Evolutionary conservation across 2,329 filamentous ascomycete species (phyloP).

Genomic region (Nemania sp.): DNA sequence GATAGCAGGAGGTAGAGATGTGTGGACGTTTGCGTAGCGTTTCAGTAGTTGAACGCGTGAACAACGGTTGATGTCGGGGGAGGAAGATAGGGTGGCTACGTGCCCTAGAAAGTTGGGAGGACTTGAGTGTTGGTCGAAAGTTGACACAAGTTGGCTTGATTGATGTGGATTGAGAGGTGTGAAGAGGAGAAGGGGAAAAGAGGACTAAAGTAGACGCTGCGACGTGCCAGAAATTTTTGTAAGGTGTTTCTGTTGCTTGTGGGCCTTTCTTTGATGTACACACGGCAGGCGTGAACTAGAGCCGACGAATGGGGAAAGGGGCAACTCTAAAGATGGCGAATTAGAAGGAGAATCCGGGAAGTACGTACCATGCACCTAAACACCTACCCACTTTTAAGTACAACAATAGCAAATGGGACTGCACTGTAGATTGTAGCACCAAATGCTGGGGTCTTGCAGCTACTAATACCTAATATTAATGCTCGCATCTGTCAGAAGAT

Average conservation of each 20-base stretch:
- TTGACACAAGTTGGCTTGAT: conserved; percentile 54
- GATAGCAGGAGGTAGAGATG: conserved; percentile 38
- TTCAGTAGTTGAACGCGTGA: conserved; percentile 74
- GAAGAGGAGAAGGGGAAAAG: conserved; percentile 51
- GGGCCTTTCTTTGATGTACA: conserved; percentile 43
- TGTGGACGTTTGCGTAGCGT: conserved; percentile 53
- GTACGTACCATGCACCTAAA: conserved; percentile 25
- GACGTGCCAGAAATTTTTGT: conserved; percentile 54
- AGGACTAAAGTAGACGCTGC: conserved; percentile 47
- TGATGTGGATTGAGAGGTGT: conserved; percentile 58
- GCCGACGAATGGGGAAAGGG: conserved; percentile 37
- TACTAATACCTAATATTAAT: background rate
- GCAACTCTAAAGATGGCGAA: conserved; percentile 41
- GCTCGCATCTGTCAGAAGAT: conserved; percentile 12
- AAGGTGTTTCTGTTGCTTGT: conserved; percentile 51
- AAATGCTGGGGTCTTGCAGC: conserved; percentile 2
- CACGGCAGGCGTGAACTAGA: conserved; percentile 46
- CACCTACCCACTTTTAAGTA: conserved; percentile 3
- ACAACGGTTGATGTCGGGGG: conserved; percentile 70
- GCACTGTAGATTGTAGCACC: background rate
- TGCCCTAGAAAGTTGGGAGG: conserved; percentile 78
- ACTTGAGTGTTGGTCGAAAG: conserved; percentile 53
- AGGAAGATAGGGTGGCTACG: conserved; percentile 82
- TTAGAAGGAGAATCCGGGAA: conserved; percentile 32
- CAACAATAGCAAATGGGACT: conserved; percentile 2